Conservation (phyloP, 1,284 basidiomycete genomes). For the Heterobasidion irregulare region DNA sequence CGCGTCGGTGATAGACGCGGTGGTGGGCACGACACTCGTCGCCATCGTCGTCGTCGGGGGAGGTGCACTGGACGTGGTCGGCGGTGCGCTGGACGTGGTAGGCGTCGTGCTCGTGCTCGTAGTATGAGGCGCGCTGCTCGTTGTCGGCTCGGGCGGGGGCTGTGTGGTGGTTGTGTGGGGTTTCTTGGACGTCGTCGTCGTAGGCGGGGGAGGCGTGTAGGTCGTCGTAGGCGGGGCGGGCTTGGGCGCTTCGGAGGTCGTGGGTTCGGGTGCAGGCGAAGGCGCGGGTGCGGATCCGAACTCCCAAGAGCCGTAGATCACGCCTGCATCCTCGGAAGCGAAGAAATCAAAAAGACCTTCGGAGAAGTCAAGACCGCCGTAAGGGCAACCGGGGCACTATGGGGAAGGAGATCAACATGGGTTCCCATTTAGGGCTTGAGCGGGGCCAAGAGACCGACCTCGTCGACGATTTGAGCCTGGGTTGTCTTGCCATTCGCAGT, state of each 20-base stretch:
- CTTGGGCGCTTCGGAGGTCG: background rate
- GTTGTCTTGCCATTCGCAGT: slow-evolving; percentile 54
- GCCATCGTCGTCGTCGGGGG: background rate
- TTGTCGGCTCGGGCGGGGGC: background rate
- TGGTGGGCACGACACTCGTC: background rate
- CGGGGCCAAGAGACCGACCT: slow-evolving; percentile 29
- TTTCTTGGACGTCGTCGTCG: background rate
- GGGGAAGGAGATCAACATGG: background rate
- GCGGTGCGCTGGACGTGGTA: background rate
- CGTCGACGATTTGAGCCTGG: slow-evolving; percentile 57
- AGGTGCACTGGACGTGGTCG: background rate
- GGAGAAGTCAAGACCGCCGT: slow-evolving; percentile 74
- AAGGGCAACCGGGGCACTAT: slow-evolving; percentile 67
- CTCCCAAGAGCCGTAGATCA: slow-evolving; percentile 52
- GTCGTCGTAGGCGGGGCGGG: background rate
- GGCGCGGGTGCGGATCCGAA: slow-evolving; percentile 18
- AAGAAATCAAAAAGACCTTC: slow-evolving; percentile 64
- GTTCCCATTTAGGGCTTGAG: too few relatives aligned
- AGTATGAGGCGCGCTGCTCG: background rate
- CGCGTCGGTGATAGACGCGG: background rate
- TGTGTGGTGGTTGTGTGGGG: background rate
- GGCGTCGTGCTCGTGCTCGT: background rate
- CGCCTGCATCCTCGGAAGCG: slow-evolving; percentile 36
- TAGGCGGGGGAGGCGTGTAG: background rate
- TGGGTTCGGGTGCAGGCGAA: background rate